Percentiles rank a stretch among this genome's conserved stretches.
Conservation (phyloP, 2,329 filamentous ascomycete genomes). For the Diplodia sapinea region DNA sequence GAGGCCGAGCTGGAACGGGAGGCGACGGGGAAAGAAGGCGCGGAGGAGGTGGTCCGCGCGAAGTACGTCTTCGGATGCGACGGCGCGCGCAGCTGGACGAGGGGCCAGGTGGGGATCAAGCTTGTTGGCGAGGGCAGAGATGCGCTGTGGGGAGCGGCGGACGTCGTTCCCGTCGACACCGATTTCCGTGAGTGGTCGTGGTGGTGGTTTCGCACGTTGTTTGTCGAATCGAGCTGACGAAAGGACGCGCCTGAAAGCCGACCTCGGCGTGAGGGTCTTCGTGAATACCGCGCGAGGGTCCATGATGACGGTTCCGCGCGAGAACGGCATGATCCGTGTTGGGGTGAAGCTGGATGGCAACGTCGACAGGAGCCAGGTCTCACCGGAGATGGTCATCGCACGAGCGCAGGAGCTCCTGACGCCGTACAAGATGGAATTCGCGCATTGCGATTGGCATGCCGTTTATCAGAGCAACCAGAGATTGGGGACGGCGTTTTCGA, state of each 20-base stretch:
- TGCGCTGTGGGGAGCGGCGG: neutral
- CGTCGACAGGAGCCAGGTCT: conserved; percentile 65
- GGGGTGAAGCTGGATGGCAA: conserved; percentile 67
- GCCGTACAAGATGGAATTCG: conserved; percentile 60
- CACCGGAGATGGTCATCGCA: conserved; percentile 65
- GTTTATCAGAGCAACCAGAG: conserved; percentile 63
- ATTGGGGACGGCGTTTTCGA: conserved; percentile 63
- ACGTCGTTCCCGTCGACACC: neutral
- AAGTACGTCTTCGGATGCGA: neutral
- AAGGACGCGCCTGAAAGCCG: conserved; percentile 47
- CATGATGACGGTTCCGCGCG: conserved; percentile 70
- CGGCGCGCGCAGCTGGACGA: neutral
- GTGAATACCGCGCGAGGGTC: conserved; percentile 64
- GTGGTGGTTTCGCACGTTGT: too few relatives aligned
- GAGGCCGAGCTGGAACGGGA: neutral
- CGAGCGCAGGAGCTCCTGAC: conserved; percentile 67
- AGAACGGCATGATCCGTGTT: conserved; percentile 66
- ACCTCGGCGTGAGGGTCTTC: conserved; percentile 63
- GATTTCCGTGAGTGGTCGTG: neutral
- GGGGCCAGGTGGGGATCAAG: neutral
- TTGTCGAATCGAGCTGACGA: neutral
- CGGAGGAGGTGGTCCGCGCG: neutral
- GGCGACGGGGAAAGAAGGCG: neutral
- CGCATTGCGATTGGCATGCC: neutral
- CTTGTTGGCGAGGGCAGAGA: neutral